Base-by-base conservation (phyloP, 164 flowering plant genomes). In the Akebia trifoliata region DNA sequence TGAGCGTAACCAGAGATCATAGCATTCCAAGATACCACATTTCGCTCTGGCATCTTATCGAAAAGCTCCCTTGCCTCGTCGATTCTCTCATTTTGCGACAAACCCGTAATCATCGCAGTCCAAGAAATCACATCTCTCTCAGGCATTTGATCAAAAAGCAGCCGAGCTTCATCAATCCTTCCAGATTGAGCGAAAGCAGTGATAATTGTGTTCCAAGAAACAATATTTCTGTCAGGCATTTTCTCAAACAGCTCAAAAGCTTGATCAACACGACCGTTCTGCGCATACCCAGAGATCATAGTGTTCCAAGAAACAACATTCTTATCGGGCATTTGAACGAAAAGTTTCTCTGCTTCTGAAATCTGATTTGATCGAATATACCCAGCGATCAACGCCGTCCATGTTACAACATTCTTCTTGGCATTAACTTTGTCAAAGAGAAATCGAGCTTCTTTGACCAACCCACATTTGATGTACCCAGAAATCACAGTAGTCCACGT, bases 41-140 rank as follows among this genome's bases (percentile, higher is more conserved):
- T 45, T 12, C 29, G 11, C 28, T 45, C 49, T 1, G 49, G 49
- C 49, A 45, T 45, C 10, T 22, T 12, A 45, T 45, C 49, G 24
- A 45, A 45, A 4, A 45, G 28, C 49, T 45, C 30, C 49, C 49
- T 45, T 25, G 49, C 49, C 9, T 45, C 49, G 24, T 45, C 49
- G 10, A 45, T 45, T 22, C 49, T 21, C 26, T 28, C 49, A 45
- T 45, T 45, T 4, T 25, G 49, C 3, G 49, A 45, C 22, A 45
- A 4, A 24, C 49, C 49, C 10, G 55, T 39, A 50, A 50, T 28
- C 55, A 50, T 31, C 1, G 38, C 25, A 9, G 55, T 50, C 55
- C 55, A 50, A 30, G 55, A 18, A 32, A 50, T 34, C 55, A 50
- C 55, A 50, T 50, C 55, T 34, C 38, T 50, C 38, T 50, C 38